Evolutionary conservation across 495 filamentous ascomycete genomes (phyloP), one percentile per base, ranked within the genome.

Genomic region (Penicillium diatomitis): DNA sequence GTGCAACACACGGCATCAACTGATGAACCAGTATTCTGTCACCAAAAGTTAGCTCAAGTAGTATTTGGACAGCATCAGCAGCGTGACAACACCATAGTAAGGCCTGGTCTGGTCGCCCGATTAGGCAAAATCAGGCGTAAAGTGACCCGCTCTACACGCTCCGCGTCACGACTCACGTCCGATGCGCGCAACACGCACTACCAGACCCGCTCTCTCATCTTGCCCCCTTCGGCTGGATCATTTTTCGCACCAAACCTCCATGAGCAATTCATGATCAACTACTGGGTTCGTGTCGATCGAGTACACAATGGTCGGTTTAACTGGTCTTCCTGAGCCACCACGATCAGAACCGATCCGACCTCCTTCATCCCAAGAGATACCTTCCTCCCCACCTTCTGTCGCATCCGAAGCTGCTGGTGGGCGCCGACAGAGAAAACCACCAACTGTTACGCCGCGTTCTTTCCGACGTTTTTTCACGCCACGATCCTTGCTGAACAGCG

Each of bases 381-480:
- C 71, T 46, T 73, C 71, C 32, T 72, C 71, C 57, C 71, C 71
- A 35, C 71, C 71, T 37, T 74, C 71, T 27, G 68, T 72, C 51
- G 63, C 64, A 32, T 74, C 71, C 32, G 68, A 74, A 61, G 61
- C 59, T 50, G 68, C 58, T 11, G 44, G 60, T 48, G 63, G 65
- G 44, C 67, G 62, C 50, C 72, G 69, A 62, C 69, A 60, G 38
- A 70, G 64, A 54, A 76, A 75, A 44, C 68, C 69, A 47, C 74
- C 76, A 34, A 69, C 76, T n/a, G 70, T 89, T 43, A 89, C 85
- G 30, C 85, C 85, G 35, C 72, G 83, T 46, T 84, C 81, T 45
- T 95, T 95, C 57, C 80, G 68, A 37, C 75, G 81, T 31, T 96
- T 96, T 70, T 96, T 95, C 58, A 91, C 87, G 9, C 90, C 90